These are phyloP conservation scores for Moesziomyces antarcticus DNA, from an alignment of 1,284 basidiomycete species.

Conservation along the genomic window DNA sequence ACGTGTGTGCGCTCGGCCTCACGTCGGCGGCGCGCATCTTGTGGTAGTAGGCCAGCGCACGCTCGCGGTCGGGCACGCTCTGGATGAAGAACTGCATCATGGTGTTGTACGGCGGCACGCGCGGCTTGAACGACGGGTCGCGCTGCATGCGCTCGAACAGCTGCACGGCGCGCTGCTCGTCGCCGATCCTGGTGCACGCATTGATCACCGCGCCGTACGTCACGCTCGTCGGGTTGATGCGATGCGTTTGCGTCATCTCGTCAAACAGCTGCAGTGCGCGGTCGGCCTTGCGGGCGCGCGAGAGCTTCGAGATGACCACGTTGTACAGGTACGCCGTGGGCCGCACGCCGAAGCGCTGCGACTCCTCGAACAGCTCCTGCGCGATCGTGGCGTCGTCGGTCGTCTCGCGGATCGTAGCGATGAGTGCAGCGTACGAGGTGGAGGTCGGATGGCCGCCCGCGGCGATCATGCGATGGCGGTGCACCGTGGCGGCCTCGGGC, in stretches of 20 bases:
- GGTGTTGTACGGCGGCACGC: slow-evolving; percentile 94
- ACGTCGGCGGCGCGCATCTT: slow-evolving; percentile 77
- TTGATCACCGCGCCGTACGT: slow-evolving; percentile 93
- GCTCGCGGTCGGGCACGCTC: slow-evolving; percentile 82
- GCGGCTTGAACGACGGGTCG: slow-evolving; percentile 81
- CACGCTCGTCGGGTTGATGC: slow-evolving; percentile 81
- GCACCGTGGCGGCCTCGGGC: slow-evolving; percentile 49
- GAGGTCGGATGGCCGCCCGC: slow-evolving; percentile 56
- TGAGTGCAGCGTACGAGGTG: slow-evolving; percentile 64
- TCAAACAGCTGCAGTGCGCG: slow-evolving; percentile 65
- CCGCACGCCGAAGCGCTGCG: slow-evolving; percentile 58
- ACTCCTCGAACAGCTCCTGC: slow-evolving; percentile 65
- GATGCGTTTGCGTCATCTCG: slow-evolving; percentile 51
- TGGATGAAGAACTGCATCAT: slow-evolving; percentile 98
- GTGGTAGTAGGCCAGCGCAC: slow-evolving; percentile 75
- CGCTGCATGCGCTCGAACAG: slow-evolving; percentile 87
- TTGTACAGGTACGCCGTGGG: slow-evolving; percentile 66
- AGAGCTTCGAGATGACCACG: slow-evolving; percentile 66
- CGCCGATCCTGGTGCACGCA: slow-evolving; percentile 85
- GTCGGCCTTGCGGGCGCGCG: slow-evolving; percentile 64
- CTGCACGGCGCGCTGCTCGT: slow-evolving; percentile 81
- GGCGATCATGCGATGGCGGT: slow-evolving; percentile 61
- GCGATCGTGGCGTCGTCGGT: slow-evolving; percentile 67
- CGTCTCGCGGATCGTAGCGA: slow-evolving; percentile 64
- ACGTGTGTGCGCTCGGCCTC: slow-evolving; percentile 62